A percentile compares a stretch with the other conserved stretches of the same genome.
Conservation (phyloP, 805 yeast genomes). For the Maudiozyma bulderi region DNA sequence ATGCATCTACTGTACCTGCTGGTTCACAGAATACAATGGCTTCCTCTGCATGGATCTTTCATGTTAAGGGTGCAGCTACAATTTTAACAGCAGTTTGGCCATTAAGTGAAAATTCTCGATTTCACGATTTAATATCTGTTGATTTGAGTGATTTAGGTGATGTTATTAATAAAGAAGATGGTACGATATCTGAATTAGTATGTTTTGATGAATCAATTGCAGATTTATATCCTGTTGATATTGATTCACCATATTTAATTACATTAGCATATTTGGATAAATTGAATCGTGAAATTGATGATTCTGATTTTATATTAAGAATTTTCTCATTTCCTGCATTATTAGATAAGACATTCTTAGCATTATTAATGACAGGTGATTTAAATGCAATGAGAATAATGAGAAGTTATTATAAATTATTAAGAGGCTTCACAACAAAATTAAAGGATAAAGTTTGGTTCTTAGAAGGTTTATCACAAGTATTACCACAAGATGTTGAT, state of each 20-base stretch:
- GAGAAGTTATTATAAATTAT: constrained; percentile 74
- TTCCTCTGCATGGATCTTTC: constrained; percentile 94
- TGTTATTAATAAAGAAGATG: constrained; percentile 29
- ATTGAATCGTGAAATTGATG: constrained; percentile 69
- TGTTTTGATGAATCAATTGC: constrained; percentile 83
- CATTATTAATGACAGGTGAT: constrained; percentile 76
- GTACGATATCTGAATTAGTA: constrained; percentile 45
- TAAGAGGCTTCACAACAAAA: constrained; percentile 74
- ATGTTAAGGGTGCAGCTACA: constrained; percentile 94
- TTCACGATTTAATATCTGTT: constrained; percentile 65
- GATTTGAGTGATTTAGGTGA: constrained; percentile 87
- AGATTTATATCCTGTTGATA: constrained; percentile 79
- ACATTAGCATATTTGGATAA: constrained; percentile 81
- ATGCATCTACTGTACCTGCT: constrained; percentile 48
- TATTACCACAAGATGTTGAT: constrained; percentile 86
- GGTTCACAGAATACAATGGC: constrained; percentile 44
- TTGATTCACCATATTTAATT: constrained; percentile 74
- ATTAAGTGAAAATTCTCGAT: constrained; percentile 56
- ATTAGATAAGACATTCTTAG: constrained; percentile 69
- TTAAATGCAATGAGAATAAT: constrained; percentile 82
- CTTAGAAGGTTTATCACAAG: constrained; percentile 81
- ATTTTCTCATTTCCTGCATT: constrained; percentile 92
- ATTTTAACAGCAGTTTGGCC: constrained; percentile 95
- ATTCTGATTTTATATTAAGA: constrained; percentile 76
- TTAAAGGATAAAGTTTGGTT: constrained; percentile 92